Base-by-base conservation (phyloP, 306 rosid species). In the Trifolium subterraneum region DNA sequence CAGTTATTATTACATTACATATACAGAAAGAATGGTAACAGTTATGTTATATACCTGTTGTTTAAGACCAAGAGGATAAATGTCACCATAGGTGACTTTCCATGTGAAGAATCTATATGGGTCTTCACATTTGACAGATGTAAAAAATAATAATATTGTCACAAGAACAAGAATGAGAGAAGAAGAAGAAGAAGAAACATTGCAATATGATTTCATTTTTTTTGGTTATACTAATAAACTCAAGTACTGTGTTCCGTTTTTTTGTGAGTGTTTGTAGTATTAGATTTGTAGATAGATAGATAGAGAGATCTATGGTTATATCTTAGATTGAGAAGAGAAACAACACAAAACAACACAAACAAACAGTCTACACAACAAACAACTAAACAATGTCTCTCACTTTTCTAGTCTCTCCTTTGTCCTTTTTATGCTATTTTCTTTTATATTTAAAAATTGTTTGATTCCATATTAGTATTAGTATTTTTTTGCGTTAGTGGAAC, bases 11-110 rank as follows among this genome's bases (percentile, higher is more conserved):
- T 2, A 3, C 31, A 27, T 22, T 22, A 22, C n/a, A 2, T 18
- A 8, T 12, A 29, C 10, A 42, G 20, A 36, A 63, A 10, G 1
- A 64, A 12, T 1, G 51, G 31, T 7, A 9, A 14, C 5, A 38
- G 35, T 41, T 27, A 27, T 4, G 3, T 1, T n/a, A 56, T 19
- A 25, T 51, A 93, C 98, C 98, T 88, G 89, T 76, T 91, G 98
- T 80, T 91, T 91, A 66, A 88, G 87, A 61, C 98, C 98, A 66
- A 94, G 96, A 23, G 97, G 97, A 67, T 88, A 94, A 66, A 91
- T 91, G 69, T 91, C 89, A 29, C 96, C 97, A 10, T 90, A 87
- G 55, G 98, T 91, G 81, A 94, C 81, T 85, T 94, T 91, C 98
- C 98, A 94, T 36, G 94, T 88, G 81, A 88, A 22, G 80, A 77